phyloP scores from a whole-genome alignment of 441 rosid genomes.

The Corymbia citriodora region DNA sequence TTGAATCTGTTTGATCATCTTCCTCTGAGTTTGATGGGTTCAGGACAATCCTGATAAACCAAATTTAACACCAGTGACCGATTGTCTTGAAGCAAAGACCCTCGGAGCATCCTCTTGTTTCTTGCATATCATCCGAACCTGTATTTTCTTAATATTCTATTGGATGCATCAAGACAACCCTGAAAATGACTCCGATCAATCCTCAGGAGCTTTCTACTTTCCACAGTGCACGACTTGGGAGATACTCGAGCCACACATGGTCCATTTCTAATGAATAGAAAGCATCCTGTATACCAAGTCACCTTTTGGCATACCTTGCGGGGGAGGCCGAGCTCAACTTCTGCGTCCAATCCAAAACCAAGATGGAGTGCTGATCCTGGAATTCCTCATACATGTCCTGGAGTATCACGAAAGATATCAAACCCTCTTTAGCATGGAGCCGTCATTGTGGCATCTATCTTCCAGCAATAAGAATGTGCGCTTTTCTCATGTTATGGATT shows the following conservation, averaged over 20 bases:
- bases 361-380: not conserved
- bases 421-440: not conserved
- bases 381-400: not conserved
- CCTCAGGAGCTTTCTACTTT: not conserved
- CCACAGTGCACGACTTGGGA: accelerated
- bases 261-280: not conserved
- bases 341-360: not conserved
- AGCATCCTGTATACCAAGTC: not conserved
- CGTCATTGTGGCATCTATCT: not conserved
- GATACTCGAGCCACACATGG: not conserved
- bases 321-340: not conserved
- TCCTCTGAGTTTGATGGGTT: not conserved
- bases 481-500: not conserved
- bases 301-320: not conserved
- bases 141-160: too few relatives aligned
- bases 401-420: not conserved
- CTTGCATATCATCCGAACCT: accelerated
- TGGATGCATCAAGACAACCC: accelerated
- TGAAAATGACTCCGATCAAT: accelerated
- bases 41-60: not conserved
- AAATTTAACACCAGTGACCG: not conserved
- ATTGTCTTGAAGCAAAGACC: not conserved
- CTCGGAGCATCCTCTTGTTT: not conserved
- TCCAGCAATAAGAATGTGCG: not conserved
- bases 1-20: not conserved